Evolutionary conservation across 257 asterid genomes (phyloP), one percentile per base, ranked within the genome.

Genomic region (Nicotiana obtusifolia): DNA sequence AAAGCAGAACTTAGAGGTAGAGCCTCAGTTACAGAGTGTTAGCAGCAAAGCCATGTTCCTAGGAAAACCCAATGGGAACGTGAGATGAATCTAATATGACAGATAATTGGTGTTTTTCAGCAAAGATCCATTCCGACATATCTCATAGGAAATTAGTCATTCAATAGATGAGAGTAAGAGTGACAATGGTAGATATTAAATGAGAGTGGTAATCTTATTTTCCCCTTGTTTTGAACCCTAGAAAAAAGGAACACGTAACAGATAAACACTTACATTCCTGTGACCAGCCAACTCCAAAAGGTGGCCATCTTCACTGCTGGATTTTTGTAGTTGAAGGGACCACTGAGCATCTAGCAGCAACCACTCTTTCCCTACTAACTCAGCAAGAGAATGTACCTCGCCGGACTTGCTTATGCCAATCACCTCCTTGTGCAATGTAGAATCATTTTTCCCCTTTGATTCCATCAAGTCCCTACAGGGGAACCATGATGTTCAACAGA

Each of bases 201-300:
- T 41, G 78, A 44, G 11, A 16, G 14, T 31, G 7, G 4, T 22
- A 71, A 71, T 20, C 59, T 13, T 41, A 44, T 19, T 71, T 71
- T 71, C 20, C 77, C 30, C 7, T 41, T 41, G 78, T 41, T 20
- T 41, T 69, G 20, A 35, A 20, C 31, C 22, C 44, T 19, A 69
- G 24, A 62, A 62, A 26, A 11, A 71, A 13, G 78, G 61, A 73
- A 73, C 5, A 73, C 1, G 60, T 47, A 15, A 26, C 24, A 2
- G 73, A 53, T 37, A 37, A 78, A 81, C 33, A 80, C 98, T 93
- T 88, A 96, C 99, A 64, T 85, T 89, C 56, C 77, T 90, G 68
- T 90, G 91, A 84, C 99, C 98, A 62, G 83, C 82, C 64, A 96
- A 85, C 94, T 94, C 97, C 64, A 93, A 83, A 87, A 93, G 83